Evolutionary conservation across 805 yeast genomes (phyloP).

Genomic region (Yarrowia sp.): DNA sequence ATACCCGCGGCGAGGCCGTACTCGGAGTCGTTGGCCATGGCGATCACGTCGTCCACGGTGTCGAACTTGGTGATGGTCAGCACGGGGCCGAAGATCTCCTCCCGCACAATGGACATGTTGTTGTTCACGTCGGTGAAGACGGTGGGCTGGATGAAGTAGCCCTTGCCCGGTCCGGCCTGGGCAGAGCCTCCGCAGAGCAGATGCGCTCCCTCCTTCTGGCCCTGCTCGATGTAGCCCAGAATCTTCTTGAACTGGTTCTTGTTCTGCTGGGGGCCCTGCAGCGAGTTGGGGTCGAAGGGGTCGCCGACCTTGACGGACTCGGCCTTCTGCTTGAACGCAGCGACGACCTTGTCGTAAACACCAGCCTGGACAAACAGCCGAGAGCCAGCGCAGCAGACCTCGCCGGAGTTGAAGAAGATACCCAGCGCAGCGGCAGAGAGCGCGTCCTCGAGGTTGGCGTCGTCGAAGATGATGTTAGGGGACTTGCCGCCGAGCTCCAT

Average conservation of each 20-base stretch:
- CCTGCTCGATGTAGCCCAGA: slow-evolving; percentile 68
- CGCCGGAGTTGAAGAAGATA: slow-evolving; percentile 91
- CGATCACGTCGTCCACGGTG: slow-evolving; percentile 64
- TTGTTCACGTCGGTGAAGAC: slow-evolving; percentile 69
- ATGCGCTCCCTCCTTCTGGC: slow-evolving; percentile 79
- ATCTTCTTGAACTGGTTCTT: slow-evolving; percentile 71
- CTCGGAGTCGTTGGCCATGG: slow-evolving; percentile 64
- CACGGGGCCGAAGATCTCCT: slow-evolving; percentile 92
- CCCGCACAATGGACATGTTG: slow-evolving; percentile 62
- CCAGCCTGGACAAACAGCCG: slow-evolving; percentile 84
- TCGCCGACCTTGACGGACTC: slow-evolving; percentile 61
- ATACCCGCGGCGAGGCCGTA: slow-evolving; percentile 85
- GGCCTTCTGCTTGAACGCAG: slow-evolving; percentile 53
- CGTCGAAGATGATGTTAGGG: slow-evolving; percentile 83
- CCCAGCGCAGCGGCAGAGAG: slow-evolving; percentile 71
- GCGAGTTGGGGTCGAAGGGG: slow-evolving; percentile 70
- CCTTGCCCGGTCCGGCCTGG: slow-evolving; percentile 45
- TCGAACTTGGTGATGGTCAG: slow-evolving; percentile 64
- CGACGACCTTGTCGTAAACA: slow-evolving; percentile 70
- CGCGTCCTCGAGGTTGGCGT: slow-evolving; percentile 75
- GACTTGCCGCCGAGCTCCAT: slow-evolving; percentile 96
- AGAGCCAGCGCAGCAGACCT: slow-evolving; percentile 93
- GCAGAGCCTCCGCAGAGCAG: slow-evolving; percentile 73
- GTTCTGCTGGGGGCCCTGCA: slow-evolving; percentile 91
- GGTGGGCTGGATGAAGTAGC: slow-evolving; percentile 73